Conservation (phyloP, 1,284 basidiomycete species). For the Trichosporon coremiiforme region DNA sequence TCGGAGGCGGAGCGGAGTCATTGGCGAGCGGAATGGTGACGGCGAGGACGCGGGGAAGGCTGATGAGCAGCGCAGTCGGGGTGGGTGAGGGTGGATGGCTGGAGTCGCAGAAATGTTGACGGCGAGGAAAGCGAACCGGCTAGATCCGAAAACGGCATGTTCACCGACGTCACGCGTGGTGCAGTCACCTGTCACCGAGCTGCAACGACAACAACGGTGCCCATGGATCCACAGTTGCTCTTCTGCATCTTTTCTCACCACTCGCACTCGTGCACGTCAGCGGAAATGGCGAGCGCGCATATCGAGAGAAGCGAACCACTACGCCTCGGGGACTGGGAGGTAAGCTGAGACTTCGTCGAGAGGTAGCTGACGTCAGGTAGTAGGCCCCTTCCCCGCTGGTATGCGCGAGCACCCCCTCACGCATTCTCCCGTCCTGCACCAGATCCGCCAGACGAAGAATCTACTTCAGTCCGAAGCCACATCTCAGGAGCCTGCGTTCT, state of each 20-base stretch:
- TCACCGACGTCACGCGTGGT: slow-evolving; percentile 9
- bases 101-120: background rate
- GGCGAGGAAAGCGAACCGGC: background rate
- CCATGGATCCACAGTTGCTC: background rate
- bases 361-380: slow-evolving; percentile 30
- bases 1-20: slow-evolving; percentile 44
- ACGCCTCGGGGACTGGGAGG: background rate
- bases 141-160: slow-evolving; percentile 2
- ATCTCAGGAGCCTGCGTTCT: background rate
- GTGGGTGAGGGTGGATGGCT: too few species aligned
- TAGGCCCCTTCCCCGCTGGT: slow-evolving; percentile 51
- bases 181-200: background rate
- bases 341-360: background rate
- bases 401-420: slow-evolving; percentile 53
- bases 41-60: background rate
- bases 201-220: background rate
- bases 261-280: background rate
- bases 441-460: slow-evolving; percentile 15
- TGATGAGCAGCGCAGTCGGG: background rate
- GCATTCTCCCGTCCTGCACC: slow-evolving; percentile 39
- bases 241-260: background rate
- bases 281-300: background rate
- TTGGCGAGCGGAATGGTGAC: slow-evolving; percentile 25
- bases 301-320: background rate
- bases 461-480: too few species aligned